Percentiles rank a stretch among this genome's conserved stretches.
Conservation (phyloP, 2,329 filamentous ascomycete species). For the Pezicula neosporulosa region DNA sequence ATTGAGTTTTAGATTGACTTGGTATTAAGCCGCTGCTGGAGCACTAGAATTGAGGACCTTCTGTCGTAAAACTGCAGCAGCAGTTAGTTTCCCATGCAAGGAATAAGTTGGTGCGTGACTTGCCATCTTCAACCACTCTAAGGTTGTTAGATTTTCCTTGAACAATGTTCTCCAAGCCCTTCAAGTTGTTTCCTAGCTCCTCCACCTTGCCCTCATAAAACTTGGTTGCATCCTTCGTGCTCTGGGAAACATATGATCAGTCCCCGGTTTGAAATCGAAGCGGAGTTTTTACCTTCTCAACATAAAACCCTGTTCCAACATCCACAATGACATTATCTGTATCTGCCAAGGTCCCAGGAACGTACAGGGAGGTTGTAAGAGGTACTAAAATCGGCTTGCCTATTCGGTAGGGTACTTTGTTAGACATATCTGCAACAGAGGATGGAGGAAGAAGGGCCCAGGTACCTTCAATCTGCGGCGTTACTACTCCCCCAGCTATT, state of each 20-base stretch:
- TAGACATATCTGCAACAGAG: background rate
- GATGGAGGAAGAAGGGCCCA: constrained; percentile 14
- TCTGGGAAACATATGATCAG: constrained; percentile 30
- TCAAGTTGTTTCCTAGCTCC: constrained; percentile 60
- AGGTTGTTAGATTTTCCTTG: constrained; percentile 79
- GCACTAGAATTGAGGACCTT: constrained; percentile 45
- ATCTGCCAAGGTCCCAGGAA: constrained; percentile 75
- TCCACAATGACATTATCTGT: constrained; percentile 82
- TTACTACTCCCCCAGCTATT: constrained; percentile 60
- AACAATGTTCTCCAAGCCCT: constrained; percentile 65
- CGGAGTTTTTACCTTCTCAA: constrained; percentile 69
- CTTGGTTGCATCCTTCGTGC: constrained; percentile 54
- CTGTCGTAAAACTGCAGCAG: constrained; percentile 43
- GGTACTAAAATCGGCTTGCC: constrained; percentile 77
- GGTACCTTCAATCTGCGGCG: constrained; percentile 34
- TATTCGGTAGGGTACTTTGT: constrained; percentile 8
- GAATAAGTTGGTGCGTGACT: constrained; percentile 17
- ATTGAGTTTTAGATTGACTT: background rate
- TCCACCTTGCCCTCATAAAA: constrained; percentile 70
- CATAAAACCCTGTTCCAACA: constrained; percentile 88
- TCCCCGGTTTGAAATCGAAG: background rate
- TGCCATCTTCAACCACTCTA: constrained; percentile 84
- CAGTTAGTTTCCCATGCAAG: background rate
- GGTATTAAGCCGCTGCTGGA: constrained; percentile 27
- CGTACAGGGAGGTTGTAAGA: constrained; percentile 90